phyloP scores from a whole-genome alignment of 192 early-diverging fungal species.

The Gorgonomyces haynaldii region DNA sequence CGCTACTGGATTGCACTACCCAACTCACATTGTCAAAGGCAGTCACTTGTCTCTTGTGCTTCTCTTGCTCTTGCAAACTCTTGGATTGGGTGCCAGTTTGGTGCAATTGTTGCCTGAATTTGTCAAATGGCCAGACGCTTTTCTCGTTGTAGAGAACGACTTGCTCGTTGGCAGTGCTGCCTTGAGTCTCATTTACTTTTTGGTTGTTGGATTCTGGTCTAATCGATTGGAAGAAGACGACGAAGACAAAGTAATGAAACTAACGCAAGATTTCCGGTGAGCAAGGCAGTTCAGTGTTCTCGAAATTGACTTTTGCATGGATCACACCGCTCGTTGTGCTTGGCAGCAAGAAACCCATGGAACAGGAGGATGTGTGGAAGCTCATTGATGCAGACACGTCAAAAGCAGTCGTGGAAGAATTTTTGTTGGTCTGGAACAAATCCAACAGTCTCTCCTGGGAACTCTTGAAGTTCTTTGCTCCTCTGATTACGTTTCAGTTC shows the following conservation, averaged over 20 bases:
- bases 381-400: constrained; percentile 39
- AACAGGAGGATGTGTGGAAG: constrained; percentile 43
- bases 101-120: no score
- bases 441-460: constrained; percentile 7
- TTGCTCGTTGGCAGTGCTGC: no score
- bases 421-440: no score
- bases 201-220: not conserved
- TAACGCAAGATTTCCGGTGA: constrained; percentile 1
- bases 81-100: no score
- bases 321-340: constrained; percentile 43
- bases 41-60: no score
- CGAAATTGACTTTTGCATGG: constrained; percentile 35
- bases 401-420: constrained; percentile 15
- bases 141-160: no score
- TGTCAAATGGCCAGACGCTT: no score
- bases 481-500: constrained; percentile 16
- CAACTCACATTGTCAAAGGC: no score
- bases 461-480: constrained; percentile 1
- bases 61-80: no score
- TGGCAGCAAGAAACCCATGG: constrained; percentile 38
- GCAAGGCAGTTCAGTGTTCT: constrained; percentile 19
- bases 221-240: constrained; percentile 1
- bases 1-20: no score
- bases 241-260: no score
- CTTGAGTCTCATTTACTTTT: no score